Evolutionary conservation across 2,329 filamentous ascomycete species (phyloP), one percentile per base, ranked within the genome.

Genomic region (Pseudocercospora pini-densiflorae): DNA sequence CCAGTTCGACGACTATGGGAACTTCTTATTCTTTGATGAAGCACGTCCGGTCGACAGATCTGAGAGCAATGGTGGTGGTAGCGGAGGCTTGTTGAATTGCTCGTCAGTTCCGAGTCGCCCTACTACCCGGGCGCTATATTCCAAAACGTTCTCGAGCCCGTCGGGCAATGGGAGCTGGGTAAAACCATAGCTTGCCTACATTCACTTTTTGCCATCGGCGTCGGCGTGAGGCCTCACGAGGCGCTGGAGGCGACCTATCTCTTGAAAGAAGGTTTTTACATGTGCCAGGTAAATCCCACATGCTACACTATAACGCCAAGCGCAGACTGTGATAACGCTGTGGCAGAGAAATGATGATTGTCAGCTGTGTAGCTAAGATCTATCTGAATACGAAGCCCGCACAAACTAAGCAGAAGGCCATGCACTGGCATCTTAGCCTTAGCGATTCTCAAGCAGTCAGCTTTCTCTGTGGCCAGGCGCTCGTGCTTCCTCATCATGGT

Each of bases 11-110:
- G 88, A 87, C 83, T 79, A 92, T 89, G 91, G 91, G 93, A 90
- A 89, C 90, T 92, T 69, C 70, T 66, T 62, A 62, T 40, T 89
- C 87, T 71, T 74, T 77, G 76, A 80, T 89, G 93, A 91, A 88
- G 93, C 90, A 91, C 92, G 81, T 94, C 91, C 90, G 89, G 92
- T 93, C 91, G 92, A 97, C 93, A 95, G 92, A 89, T 95, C 90
- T 92, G 80, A 96, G 90, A 97, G 80, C 77, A 87, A 95, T 81
- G 82, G 70, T 49, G 71, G 69, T 72, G 64, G 55, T 23, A 58
- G 55, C 31, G 21, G n/a, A 43, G 68, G 84, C 80, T 81, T 81
- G 79, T 83, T 75, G 74, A 74, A 71, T 68, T 76, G 89, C 86
- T 81, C 77, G 86, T 90, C 90, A 92, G 87, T 87, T 88, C 86